These are phyloP conservation scores for Globisporangium perplexum DNA, from an alignment of 352 stramenopile species.

Conservation along the genomic window DNA sequence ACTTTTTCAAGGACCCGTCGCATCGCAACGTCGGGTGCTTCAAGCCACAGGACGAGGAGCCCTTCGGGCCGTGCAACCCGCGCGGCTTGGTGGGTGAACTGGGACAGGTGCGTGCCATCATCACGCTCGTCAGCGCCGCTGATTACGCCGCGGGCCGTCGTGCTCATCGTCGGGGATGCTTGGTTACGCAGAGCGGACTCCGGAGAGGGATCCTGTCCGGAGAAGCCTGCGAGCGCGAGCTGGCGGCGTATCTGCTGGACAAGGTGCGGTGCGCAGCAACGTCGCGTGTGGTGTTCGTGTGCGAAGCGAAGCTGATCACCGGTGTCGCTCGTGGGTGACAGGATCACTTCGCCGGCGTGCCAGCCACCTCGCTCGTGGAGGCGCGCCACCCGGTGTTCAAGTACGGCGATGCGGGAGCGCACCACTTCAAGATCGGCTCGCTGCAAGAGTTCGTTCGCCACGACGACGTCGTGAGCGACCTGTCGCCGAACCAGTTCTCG, in stretches of 20 bases:
- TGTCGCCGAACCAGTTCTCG: conserved; percentile 88
- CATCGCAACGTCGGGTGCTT: conserved; percentile 96
- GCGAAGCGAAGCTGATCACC: not conserved
- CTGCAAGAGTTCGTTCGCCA: conserved; percentile 96
- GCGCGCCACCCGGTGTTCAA: conserved; percentile 75
- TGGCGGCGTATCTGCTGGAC: conserved; percentile 97
- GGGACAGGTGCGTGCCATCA: conserved; percentile 45
- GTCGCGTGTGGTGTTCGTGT: too few relatives aligned
- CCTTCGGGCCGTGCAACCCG: conserved; percentile 97
- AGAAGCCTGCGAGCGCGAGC: conserved; percentile 95
- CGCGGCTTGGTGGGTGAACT: conserved; percentile 86
- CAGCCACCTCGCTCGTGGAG: conserved; percentile 75
- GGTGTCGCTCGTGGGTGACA: not conserved
- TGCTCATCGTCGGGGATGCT: not conserved
- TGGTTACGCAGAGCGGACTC: conserved; percentile 49
- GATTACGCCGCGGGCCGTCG: not conserved
- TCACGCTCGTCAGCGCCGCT: too few relatives aligned
- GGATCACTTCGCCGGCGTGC: conserved; percentile 83
- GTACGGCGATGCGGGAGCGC: conserved; percentile 38
- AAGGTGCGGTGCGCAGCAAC: conserved; percentile 30
- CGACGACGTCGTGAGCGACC: conserved; percentile 93
- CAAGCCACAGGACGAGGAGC: conserved; percentile 98
- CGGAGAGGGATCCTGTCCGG: conserved; percentile 92
- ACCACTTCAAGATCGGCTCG: conserved; percentile 93
- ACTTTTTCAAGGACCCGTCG: conserved; percentile 94